These are phyloP conservation scores for Psophocarpus tetragonolobus DNA, from an alignment of 306 rosid species.

Conservation along the genomic window DNA sequence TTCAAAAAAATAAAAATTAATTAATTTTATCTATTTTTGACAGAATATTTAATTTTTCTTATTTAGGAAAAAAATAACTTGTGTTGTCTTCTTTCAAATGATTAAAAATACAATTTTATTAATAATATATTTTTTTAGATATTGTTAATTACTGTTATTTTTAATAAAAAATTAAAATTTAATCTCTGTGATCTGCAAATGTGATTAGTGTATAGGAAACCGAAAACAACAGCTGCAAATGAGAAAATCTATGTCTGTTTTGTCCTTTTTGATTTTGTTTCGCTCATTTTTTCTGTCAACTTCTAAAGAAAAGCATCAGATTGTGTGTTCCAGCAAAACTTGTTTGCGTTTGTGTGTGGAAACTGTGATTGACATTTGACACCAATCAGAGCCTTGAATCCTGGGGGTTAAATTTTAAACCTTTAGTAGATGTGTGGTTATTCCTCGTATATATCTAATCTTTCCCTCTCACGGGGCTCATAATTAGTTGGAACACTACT, in stretches of 20 bases:
- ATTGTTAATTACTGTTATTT: no score
- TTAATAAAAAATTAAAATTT: no score
- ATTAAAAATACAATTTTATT: no score
- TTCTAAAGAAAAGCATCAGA: neutral
- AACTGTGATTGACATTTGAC: neutral
- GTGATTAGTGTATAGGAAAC: no score
- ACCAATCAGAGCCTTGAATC: conserved; percentile 4
- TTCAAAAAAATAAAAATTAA: no score
- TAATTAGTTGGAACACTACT: neutral
- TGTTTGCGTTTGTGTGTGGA: neutral
- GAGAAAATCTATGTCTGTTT: neutral
- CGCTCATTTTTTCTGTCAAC: neutral
- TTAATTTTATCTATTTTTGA: no score
- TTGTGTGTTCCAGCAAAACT: neutral
- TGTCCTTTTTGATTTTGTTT: neutral
- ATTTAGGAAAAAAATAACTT: no score
- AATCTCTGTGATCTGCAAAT: no score
- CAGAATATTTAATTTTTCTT: no score
- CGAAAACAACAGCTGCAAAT: neutral
- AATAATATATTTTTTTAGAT: no score
- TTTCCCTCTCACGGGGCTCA: neutral
- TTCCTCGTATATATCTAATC: neutral
- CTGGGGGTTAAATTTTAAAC: neutral
- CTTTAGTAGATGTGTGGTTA: neutral
- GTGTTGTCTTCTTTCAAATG: no score